Percentiles rank a stretch among this genome's conserved stretches.
phyloP scores from a whole-genome alignment of 257 asterid genomes.

The Mentha longifolia region DNA sequence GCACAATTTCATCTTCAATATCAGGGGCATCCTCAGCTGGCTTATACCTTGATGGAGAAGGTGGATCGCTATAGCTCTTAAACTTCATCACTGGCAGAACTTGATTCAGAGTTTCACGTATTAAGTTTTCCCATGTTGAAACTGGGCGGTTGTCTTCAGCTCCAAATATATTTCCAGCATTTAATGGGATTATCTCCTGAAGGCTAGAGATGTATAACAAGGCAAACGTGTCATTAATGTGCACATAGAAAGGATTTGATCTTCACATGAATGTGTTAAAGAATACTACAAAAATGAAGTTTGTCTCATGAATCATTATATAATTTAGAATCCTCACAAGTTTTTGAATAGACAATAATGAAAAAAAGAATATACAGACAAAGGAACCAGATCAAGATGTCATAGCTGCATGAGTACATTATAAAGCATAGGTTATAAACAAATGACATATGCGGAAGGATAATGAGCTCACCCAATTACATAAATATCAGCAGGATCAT shows the following conservation, averaged over 20 bases:
- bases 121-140: conserved; percentile 79
- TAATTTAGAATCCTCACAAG: conserved; percentile 17
- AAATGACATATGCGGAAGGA: conserved; percentile 7
- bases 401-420: background rate
- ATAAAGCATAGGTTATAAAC: background rate
- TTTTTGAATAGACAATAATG: conserved; percentile 2
- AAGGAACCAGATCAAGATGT: background rate
- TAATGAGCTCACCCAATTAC: conserved; percentile 76
- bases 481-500: conserved; percentile 88
- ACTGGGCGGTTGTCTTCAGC: conserved; percentile 91
- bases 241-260: background rate
- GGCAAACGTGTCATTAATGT: conserved; percentile 2
- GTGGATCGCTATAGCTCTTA: conserved; percentile 83
- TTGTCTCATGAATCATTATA: background rate
- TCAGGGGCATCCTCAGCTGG: conserved; percentile 75
- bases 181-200: conserved; percentile 93
- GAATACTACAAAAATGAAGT: background rate
- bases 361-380: background rate
- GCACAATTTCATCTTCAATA: conserved; percentile 63
- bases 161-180: conserved; percentile 89
- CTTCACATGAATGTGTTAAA: background rate
- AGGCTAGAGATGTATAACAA: conserved; percentile 52
- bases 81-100: conserved; percentile 61
- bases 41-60: conserved; percentile 89
- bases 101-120: conserved; percentile 74